Percentiles rank a stretch among this genome's conserved stretches.
phyloP scores from a whole-genome alignment of 2,329 filamentous ascomycete species.

The Fusarium stilboides region DNA sequence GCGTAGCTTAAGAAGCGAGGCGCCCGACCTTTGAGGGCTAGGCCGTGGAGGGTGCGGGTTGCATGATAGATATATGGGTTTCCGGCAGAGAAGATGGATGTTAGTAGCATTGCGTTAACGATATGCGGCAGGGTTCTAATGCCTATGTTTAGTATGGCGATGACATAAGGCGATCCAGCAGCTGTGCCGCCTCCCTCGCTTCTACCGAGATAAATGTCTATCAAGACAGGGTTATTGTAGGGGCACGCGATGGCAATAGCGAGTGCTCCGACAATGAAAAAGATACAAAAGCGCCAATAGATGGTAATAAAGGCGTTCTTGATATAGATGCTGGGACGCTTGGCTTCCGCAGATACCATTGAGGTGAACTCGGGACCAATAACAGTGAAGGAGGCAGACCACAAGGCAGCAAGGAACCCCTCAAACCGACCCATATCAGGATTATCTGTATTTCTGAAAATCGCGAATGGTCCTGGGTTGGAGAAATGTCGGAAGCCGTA shows the following conservation, averaged over 20 bases:
- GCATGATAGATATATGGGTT: slow-evolving; percentile 61
- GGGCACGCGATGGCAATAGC: slow-evolving; percentile 70
- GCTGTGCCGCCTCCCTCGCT: slow-evolving; percentile 61
- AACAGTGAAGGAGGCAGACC: slow-evolving; percentile 71
- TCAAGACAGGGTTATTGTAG: slow-evolving; percentile 72
- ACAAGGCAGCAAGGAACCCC: slow-evolving; percentile 75
- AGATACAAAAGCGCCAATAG: slow-evolving; percentile 62
- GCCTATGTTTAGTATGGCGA: slow-evolving; percentile 65
- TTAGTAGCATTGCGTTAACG: slow-evolving; percentile 67
- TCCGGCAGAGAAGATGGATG: slow-evolving; percentile 53
- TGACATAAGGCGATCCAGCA: slow-evolving; percentile 58
- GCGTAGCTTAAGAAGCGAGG: slow-evolving; percentile 69
- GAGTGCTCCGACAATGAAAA: slow-evolving; percentile 59
- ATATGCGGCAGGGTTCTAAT: slow-evolving; percentile 68
- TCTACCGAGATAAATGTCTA: slow-evolving; percentile 62
- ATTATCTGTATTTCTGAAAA: slow-evolving; percentile 69
- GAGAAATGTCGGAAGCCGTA: slow-evolving; percentile 79
- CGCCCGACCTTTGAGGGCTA: slow-evolving; percentile 64
- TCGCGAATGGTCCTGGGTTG: slow-evolving; percentile 67
- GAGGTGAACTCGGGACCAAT: slow-evolving; percentile 75
- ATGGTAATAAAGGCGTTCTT: slow-evolving; percentile 67
- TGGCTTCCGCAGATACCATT: slow-evolving; percentile 75
- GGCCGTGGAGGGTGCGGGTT: slow-evolving; percentile 64
- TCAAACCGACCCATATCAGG: slow-evolving; percentile 72
- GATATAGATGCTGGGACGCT: slow-evolving; percentile 71